These are phyloP conservation scores for Zymoseptoria tritici DNA, from an alignment of 2,329 filamentous ascomycete species.

Conservation along the genomic window DNA sequence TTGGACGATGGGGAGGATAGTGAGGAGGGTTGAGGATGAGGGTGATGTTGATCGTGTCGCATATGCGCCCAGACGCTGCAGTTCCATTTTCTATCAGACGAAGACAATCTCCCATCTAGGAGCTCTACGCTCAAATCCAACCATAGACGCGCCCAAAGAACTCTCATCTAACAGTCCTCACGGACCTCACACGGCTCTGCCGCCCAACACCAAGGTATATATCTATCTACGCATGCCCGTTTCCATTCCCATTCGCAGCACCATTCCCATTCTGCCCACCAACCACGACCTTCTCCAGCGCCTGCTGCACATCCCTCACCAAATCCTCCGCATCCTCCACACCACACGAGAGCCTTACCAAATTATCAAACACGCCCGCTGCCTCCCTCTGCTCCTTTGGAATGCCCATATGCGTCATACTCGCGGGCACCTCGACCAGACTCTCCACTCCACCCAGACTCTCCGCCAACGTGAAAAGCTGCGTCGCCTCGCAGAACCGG, in stretches of 20 bases:
- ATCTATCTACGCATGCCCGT: constrained; percentile 7
- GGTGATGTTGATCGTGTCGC: constrained; percentile 1
- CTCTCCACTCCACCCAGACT: constrained; percentile 86
- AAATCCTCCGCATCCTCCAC: constrained; percentile 87
- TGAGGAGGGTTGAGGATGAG: constrained; percentile 2
- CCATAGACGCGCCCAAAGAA: not conserved
- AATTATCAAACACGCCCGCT: constrained; percentile 88
- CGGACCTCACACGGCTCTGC: no score
- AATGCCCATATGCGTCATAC: constrained; percentile 97
- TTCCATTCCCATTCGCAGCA: constrained; percentile 34
- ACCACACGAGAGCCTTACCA: constrained; percentile 88
- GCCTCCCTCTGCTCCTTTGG: constrained; percentile 83
- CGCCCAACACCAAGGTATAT: not conserved
- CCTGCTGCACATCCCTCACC: constrained; percentile 71
- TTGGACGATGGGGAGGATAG: constrained; percentile 26
- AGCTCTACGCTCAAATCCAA: not conserved
- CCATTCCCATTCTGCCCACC: constrained; percentile 29
- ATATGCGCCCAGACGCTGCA: not conserved
- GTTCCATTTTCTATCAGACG: not conserved
- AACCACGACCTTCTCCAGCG: constrained; percentile 67
- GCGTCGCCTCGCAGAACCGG: constrained; percentile 82
- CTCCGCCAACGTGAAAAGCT: constrained; percentile 90
- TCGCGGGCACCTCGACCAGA: constrained; percentile 82
- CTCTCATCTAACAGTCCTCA: not conserved
- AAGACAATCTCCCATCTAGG: not conserved